Evolutionary conservation across 2,329 filamentous ascomycete species (phyloP).

Genomic region (Cladosporium sp.): DNA sequence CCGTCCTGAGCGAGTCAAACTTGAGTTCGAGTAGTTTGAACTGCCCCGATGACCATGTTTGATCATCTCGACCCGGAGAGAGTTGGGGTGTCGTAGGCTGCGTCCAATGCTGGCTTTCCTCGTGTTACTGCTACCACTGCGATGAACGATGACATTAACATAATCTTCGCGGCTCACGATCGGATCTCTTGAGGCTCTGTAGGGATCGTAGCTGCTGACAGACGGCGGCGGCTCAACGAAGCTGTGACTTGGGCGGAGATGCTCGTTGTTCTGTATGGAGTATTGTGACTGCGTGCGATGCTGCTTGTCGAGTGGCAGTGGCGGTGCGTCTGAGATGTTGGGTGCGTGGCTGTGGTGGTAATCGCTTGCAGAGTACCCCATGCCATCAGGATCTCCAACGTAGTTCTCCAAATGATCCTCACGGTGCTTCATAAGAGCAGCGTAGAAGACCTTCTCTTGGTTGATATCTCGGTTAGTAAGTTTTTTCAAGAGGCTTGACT

Average conservation of each 20-base stretch:
- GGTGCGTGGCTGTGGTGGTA: slow-evolving; percentile 67
- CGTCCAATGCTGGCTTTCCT: slow-evolving; percentile 33
- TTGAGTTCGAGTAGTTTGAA: slow-evolving; percentile 32
- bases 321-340: slow-evolving; percentile 29
- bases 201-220: slow-evolving; percentile 75
- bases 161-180: slow-evolving; percentile 51
- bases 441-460: slow-evolving; percentile 92
- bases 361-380: slow-evolving; percentile 84
- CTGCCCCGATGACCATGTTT: slow-evolving; percentile 25
- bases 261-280: slow-evolving; percentile 53
- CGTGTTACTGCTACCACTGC: slow-evolving; percentile 37
- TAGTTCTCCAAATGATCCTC: slow-evolving; percentile 86
- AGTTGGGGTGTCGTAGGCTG: slow-evolving; percentile 38
- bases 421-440: slow-evolving; percentile 73
- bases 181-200: slow-evolving; percentile 61
- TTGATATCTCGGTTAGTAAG: slow-evolving; percentile 59
- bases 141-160: slow-evolving; percentile 65
- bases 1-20: slow-evolving; percentile 26
- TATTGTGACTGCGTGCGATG: slow-evolving; percentile 50
- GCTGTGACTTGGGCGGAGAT: slow-evolving; percentile 43
- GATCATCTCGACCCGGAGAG: slow-evolving; percentile 37
- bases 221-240: slow-evolving; percentile 48
- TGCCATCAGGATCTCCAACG: slow-evolving; percentile 55
- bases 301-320: slow-evolving; percentile 33
- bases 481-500: slow-evolving; percentile 64